Base-by-base conservation (phyloP, 495 filamentous ascomycete species). In the Pseudevernia furfuracea region DNA sequence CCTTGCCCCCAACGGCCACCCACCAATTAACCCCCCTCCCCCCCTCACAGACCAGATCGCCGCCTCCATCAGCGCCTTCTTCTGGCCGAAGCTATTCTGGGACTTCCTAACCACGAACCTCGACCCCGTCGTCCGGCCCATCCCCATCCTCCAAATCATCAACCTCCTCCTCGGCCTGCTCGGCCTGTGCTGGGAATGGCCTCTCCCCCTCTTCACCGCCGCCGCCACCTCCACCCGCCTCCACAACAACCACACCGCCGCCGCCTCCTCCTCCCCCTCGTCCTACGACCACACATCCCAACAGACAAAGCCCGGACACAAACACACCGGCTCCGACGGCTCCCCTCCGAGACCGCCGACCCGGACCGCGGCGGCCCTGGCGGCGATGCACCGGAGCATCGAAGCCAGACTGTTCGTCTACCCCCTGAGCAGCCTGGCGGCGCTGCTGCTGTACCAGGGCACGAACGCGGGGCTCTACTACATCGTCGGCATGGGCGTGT, bases 1-100 rank as follows among this genome's bases (percentile, higher is more conserved):
- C 32, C 36, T 37, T 30, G 32, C n/a, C 19, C 21, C 30, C 17
- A 4, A 19, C 12, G 25, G 0, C 15, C 43, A 66, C 43, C 61
- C 46, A 62, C 77, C 76, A 75, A 82, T 48, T 23, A 57, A 28
- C 30, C 19, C n/a, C n/a, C n/a, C n/a, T n/a, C n/a, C n/a, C n/a
- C n/a, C n/a, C 58, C 37, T 19, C 46, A 56, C 70, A 91, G 91
- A 96, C 72, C 95, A 99, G 85, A 71, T 96, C 62, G 88, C 84
- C 67, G 90, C 91, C 65, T 85, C 87, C 1, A 75, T 99, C 60
- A 82, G 91, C 77, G 88, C 85, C 70, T 96, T 91, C 84, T 95
- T 97, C 83, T 99, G 92, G 92, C 95, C 95, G 61, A 99, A 99
- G 78, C 85, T 97, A 68, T 95, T 99, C 79, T 99, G 90, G 89